Evolutionary conservation across 192 early-diverging fungal genomes (phyloP).

Genomic region (Rhizoclosmatium globosum): DNA sequence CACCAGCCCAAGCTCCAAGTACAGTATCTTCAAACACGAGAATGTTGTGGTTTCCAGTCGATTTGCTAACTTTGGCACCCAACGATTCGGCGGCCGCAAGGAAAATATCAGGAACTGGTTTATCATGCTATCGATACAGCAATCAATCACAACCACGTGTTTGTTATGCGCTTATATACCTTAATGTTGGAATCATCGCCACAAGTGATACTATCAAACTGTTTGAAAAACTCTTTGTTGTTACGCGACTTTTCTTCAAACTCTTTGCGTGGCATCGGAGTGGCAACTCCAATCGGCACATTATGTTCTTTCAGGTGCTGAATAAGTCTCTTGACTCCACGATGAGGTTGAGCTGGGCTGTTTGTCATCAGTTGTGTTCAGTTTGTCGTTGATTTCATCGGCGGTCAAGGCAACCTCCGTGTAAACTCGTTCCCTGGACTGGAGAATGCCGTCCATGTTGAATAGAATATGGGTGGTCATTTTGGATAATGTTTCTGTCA

Average conservation of each 20-base stretch:
- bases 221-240: slow-evolving; percentile 74
- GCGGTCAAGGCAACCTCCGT: slow-evolving; percentile 83
- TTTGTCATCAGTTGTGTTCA: too few species aligned
- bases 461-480: slow-evolving; percentile 36
- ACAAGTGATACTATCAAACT: slow-evolving; percentile 81
- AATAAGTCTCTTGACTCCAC: slow-evolving; percentile 64
- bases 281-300: slow-evolving; percentile 78
- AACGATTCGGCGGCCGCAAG: slow-evolving; percentile 72
- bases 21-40: slow-evolving; percentile 94
- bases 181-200: slow-evolving; percentile 85
- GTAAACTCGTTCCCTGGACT: slow-evolving; percentile 72
- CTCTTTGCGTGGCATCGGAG: slow-evolving; percentile 77
- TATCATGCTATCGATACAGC: too few species aligned
- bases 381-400: slow-evolving; percentile 79
- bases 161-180: too few species aligned
- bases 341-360: slow-evolving; percentile 71
- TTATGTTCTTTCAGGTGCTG: slow-evolving; percentile 73
- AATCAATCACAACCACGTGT: too few species aligned
- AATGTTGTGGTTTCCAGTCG: slow-evolving; percentile 43
- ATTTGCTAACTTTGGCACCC: slow-evolving; percentile 43
- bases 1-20: slow-evolving; percentile 83
- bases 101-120: slow-evolving; percentile 93
- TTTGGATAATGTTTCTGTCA: neutral
- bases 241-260: slow-evolving; percentile 78
- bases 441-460: slow-evolving; percentile 56